phyloP scores from a whole-genome alignment of 1,284 basidiomycete genomes.

The Fomes fomentarius region DNA sequence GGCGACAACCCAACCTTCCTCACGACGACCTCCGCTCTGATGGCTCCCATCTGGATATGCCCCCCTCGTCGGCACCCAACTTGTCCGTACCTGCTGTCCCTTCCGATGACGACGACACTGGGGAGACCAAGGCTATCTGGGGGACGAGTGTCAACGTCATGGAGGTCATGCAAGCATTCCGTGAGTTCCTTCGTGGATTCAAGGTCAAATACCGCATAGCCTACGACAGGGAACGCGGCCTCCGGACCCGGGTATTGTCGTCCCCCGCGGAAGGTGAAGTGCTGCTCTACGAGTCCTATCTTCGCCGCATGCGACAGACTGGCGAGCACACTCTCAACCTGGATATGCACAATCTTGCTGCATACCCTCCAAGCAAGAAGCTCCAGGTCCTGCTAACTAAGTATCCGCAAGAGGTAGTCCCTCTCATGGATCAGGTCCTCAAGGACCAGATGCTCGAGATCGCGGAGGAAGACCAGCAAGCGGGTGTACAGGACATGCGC shows the following conservation, averaged over 20 bases:
- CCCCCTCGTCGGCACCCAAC: constrained; percentile 61
- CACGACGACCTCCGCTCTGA: constrained; percentile 58
- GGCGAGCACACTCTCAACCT: constrained; percentile 93
- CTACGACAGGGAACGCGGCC: constrained; percentile 70
- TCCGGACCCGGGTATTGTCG: constrained; percentile 56
- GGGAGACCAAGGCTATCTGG: constrained; percentile 93
- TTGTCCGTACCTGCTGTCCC: constrained; percentile 66
- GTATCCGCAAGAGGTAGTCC: constrained; percentile 96
- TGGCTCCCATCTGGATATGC: constrained; percentile 56
- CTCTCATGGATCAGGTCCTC: constrained; percentile 95
- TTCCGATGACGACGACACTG: constrained; percentile 54
- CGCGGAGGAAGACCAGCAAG: constrained; percentile 77
- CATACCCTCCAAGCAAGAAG: constrained; percentile 87
- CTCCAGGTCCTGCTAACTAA: constrained; percentile 81
- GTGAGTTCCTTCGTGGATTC: constrained; percentile 89
- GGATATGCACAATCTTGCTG: constrained; percentile 86
- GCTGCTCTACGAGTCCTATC: constrained; percentile 80
- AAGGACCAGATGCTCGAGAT: constrained; percentile 89
- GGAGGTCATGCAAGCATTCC: constrained; percentile 91
- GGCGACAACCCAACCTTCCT: constrained; percentile 31
- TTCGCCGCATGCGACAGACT: constrained; percentile 87
- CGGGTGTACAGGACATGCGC: constrained; percentile 69
- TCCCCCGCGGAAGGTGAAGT: constrained; percentile 72
- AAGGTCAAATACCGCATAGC: constrained; percentile 90
- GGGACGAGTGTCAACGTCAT: constrained; percentile 92